Evolutionary conservation across 1,284 basidiomycete species (phyloP).

Genomic region (Neotropicomus parvogracilis): DNA sequence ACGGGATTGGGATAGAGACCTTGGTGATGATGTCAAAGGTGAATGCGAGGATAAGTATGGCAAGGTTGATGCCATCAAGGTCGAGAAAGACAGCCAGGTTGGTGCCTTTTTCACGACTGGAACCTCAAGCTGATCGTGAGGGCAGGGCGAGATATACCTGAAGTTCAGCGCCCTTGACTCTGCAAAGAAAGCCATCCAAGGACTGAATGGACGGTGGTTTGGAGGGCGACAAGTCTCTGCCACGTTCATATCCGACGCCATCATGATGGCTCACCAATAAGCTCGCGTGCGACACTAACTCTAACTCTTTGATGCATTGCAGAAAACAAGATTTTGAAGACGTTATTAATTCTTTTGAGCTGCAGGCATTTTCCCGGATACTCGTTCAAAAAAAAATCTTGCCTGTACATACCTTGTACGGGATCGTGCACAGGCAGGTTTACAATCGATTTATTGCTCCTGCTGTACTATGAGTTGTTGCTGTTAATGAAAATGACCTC

Average conservation of each 20-base stretch:
- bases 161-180: constrained; percentile 80
- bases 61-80: constrained; percentile 79
- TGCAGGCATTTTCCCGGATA: constrained; percentile 31
- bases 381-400: constrained; percentile 30
- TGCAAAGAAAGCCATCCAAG: constrained; percentile 81
- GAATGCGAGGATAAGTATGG: constrained; percentile 95
- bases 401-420: constrained; percentile 34
- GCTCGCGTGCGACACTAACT: constrained; percentile 19
- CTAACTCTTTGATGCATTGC: constrained; percentile 28
- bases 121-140: constrained; percentile 1
- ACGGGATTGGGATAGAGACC: constrained; percentile 92
- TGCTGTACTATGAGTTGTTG: constrained; percentile 30
- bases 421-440: constrained; percentile 35
- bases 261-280: constrained; percentile 88
- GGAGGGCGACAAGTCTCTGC: constrained; percentile 86
- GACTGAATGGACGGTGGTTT: constrained; percentile 94
- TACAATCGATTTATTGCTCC: constrained; percentile 25
- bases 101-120: constrained; percentile 19
- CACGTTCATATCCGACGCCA: constrained; percentile 83
- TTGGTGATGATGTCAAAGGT: constrained; percentile 92
- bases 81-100: constrained; percentile 92
- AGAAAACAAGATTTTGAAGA: constrained; percentile 24
- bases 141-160: constrained; percentile 96
- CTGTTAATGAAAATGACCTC: constrained; percentile 28
- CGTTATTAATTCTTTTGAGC: constrained; percentile 33